Conservation (phyloP, 257 asterid species). For the Vinca minor region DNA sequence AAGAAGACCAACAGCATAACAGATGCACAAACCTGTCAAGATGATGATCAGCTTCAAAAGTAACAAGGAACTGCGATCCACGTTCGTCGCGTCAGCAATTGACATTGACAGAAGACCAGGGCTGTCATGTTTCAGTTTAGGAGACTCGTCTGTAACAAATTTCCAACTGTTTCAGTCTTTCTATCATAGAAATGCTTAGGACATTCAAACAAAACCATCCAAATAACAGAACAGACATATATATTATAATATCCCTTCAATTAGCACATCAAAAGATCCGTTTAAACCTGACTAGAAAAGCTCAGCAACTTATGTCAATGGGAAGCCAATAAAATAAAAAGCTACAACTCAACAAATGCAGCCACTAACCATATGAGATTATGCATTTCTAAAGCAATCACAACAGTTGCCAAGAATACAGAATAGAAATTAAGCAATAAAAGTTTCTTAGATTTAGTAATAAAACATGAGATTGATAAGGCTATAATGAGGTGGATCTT, state of each 20-base stretch:
- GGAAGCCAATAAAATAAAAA: neutral
- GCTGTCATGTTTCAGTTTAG: conserved; percentile 74
- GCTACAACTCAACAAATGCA: neutral
- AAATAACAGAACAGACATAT: neutral
- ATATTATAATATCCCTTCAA: conserved; percentile 4
- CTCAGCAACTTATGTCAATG: neutral
- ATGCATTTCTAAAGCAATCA: neutral
- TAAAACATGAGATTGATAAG: neutral
- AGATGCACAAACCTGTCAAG: conserved; percentile 64
- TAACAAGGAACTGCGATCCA: conserved; percentile 73
- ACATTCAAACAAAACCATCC: neutral
- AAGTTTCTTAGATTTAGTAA: neutral
- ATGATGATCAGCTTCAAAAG: conserved; percentile 85
- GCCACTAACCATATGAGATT: neutral
- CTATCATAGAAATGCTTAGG: neutral
- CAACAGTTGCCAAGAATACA: neutral
- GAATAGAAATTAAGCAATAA: neutral
- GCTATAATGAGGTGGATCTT: neutral
- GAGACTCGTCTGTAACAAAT: conserved; percentile 62
- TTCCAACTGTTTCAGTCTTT: neutral
- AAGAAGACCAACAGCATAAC: neutral
- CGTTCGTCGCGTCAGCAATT: conserved; percentile 82
- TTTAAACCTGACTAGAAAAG: conserved; percentile 1
- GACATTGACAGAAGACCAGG: conserved; percentile 93
- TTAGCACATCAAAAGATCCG: conserved; percentile 3